A percentile compares a stretch with the other conserved stretches of the same genome.
phyloP scores from a whole-genome alignment of 2,329 filamentous ascomycete species.

The Sporothrix sp. region DNA sequence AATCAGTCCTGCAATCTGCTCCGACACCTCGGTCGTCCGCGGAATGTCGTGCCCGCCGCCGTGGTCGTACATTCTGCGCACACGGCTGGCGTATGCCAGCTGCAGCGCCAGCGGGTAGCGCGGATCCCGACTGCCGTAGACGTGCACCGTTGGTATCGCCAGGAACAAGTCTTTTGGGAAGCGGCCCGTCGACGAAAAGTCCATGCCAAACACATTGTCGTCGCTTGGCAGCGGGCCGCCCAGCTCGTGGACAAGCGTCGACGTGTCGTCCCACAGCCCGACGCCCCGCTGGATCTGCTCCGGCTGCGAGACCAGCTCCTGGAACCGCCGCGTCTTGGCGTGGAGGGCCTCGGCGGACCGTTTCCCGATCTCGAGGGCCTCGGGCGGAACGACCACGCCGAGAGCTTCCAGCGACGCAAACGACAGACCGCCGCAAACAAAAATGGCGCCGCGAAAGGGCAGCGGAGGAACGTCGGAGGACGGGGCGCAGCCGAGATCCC shows the following conservation, averaged over 20 bases:
- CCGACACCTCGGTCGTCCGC: constrained; percentile 25
- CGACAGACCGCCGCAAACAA: constrained; percentile 31
- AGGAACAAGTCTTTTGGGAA: constrained; percentile 26
- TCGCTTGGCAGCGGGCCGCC: constrained; percentile 20
- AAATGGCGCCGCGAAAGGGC: constrained; percentile 31
- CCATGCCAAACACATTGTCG: constrained; percentile 26
- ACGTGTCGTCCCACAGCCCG: constrained; percentile 28
- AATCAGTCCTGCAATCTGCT: constrained; percentile 25
- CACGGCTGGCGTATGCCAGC: constrained; percentile 27
- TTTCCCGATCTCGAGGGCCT: constrained; percentile 25
- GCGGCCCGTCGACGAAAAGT: constrained; percentile 21
- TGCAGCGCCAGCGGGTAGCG: constrained; percentile 28
- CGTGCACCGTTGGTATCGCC: constrained; percentile 28
- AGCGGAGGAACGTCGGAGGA: constrained; percentile 19
- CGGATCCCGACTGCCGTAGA: constrained; percentile 29
- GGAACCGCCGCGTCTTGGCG: constrained; percentile 21
- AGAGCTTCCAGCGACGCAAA: constrained; percentile 28
- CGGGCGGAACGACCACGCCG: constrained; percentile 24
- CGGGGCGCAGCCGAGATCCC: constrained; percentile 19
- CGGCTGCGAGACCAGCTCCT: constrained; percentile 20
- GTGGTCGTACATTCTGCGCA: constrained; percentile 27
- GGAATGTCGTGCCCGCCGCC: constrained; percentile 31
- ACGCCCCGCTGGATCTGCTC: constrained; percentile 22
- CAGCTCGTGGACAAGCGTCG: constrained; percentile 25
- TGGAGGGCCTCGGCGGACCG: constrained; percentile 21